phyloP scores from a whole-genome alignment of 129 eudicot species.

The Deinandra increscens region DNA sequence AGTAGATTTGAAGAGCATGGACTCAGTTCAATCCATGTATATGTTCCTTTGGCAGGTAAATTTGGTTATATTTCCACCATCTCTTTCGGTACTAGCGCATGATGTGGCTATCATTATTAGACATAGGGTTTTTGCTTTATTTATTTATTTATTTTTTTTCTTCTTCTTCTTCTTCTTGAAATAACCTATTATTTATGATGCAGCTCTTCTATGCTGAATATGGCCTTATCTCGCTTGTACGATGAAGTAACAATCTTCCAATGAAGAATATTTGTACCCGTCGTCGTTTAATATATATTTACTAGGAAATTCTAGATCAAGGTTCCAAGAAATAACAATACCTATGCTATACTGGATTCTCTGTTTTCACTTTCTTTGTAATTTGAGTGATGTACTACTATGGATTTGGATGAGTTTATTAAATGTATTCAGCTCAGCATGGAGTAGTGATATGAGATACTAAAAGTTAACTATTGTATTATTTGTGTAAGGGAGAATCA shows the following conservation, averaged over 20 bases:
- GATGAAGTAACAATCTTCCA: background rate
- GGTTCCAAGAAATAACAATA: constrained; percentile 1
- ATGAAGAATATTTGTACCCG: background rate
- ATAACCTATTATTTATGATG: background rate
- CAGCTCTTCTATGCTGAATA: constrained; percentile 32
- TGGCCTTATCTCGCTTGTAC: constrained; percentile 22
- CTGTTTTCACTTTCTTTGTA: background rate
- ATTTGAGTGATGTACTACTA: no score
- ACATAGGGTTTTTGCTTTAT: no score
- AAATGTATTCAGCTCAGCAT: no score
- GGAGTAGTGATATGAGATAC: no score
- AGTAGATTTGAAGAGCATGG: constrained; percentile 30
- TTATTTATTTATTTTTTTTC: no score
- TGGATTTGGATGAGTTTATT: no score
- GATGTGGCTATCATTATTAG: no score
- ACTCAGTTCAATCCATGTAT: constrained; percentile 25
- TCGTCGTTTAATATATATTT: background rate
- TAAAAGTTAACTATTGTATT: no score
- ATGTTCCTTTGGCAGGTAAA: constrained; percentile 33
- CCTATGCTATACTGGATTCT: background rate
- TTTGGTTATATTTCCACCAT: background rate
- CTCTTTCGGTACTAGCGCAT: no score
- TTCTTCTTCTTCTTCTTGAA: no score
- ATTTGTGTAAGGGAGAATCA: no score
- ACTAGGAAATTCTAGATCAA: background rate